phyloP scores from a whole-genome alignment of 1,284 basidiomycete species.

The Ceratobasidium papillatum region DNA sequence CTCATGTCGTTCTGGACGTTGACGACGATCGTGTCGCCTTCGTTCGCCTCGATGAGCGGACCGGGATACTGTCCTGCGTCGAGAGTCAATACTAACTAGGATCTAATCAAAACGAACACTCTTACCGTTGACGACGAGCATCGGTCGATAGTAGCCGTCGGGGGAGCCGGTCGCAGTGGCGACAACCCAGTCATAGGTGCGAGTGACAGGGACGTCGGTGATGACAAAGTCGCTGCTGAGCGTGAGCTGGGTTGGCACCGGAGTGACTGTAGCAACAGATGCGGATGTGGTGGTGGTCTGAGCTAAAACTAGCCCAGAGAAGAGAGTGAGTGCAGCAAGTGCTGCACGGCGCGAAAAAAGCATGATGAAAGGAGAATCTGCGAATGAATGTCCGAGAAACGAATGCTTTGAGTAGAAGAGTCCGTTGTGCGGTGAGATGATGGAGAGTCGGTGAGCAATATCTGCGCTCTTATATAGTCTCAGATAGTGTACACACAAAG shows the following conservation, averaged over 20 bases:
- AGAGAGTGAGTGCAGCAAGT: constrained; percentile 3
- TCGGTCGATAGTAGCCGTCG: constrained; percentile 47
- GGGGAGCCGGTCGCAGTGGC: constrained; percentile 40
- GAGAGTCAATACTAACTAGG: constrained; percentile 48
- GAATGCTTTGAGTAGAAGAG: background rate
- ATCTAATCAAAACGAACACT: constrained; percentile 47
- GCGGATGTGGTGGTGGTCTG: background rate
- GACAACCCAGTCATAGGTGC: constrained; percentile 30
- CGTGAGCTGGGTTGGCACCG: constrained; percentile 3
- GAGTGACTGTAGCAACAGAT: background rate
- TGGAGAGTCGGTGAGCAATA: background rate
- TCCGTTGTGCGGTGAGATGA: background rate
- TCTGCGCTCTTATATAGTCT: constrained; percentile 14
- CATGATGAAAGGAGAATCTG: constrained; percentile 1
- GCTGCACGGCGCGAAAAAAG: constrained; percentile 15
- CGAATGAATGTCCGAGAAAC: background rate
- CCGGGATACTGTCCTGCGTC: constrained; percentile 18
- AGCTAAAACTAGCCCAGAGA: constrained; percentile 3
- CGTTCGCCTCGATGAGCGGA: constrained; percentile 25
- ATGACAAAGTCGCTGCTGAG: constrained; percentile 31
- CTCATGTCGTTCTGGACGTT: constrained; percentile 48
- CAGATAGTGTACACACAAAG: background rate
- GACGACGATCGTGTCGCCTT: constrained; percentile 49
- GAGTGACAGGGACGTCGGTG: constrained; percentile 25
- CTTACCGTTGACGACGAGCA: constrained; percentile 51